Conservation (phyloP, 2,329 filamentous ascomycete species). For the Claviceps sp. region DNA sequence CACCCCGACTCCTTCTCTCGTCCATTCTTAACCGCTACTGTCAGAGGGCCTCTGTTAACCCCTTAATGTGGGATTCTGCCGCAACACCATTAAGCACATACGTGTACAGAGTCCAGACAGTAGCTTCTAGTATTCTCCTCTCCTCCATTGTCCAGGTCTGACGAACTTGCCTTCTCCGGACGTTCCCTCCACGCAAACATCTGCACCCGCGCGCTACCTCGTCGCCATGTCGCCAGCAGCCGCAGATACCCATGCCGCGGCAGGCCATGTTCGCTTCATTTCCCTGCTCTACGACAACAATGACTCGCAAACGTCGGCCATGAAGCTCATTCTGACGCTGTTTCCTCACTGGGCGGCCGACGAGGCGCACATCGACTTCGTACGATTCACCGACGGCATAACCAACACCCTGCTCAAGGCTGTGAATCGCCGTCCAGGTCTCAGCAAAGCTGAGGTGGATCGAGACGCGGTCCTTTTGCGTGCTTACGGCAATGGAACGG, state of each 20-base stretch:
- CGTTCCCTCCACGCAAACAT: not conserved
- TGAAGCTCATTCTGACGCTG: conserved; percentile 64
- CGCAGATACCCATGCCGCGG: conserved; percentile 16
- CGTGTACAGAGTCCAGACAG: no score
- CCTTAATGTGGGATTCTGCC: not conserved
- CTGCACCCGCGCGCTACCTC: not conserved
- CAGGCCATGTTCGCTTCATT: conserved; percentile 46
- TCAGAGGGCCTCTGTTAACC: not conserved
- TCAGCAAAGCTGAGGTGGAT: conserved; percentile 62
- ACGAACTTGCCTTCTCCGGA: not conserved
- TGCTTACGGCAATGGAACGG: conserved; percentile 88
- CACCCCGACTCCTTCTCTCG: not conserved
- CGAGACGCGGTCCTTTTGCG: conserved; percentile 75
- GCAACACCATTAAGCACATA: not conserved
- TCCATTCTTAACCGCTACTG: not conserved
- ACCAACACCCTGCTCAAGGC: conserved; percentile 85
- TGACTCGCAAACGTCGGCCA: conserved; percentile 66
- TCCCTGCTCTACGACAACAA: conserved; percentile 64
- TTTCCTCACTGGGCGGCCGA: conserved; percentile 69
- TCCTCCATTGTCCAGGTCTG: not conserved
- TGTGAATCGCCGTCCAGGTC: conserved; percentile 52
- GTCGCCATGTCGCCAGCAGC: conserved; percentile 22
- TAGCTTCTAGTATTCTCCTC: not conserved
- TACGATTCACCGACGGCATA: conserved; percentile 93
- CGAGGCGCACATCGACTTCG: conserved; percentile 66